Base-by-base conservation (phyloP, 1,139 yeast species). In the Meyerozyma guilliermondii region DNA sequence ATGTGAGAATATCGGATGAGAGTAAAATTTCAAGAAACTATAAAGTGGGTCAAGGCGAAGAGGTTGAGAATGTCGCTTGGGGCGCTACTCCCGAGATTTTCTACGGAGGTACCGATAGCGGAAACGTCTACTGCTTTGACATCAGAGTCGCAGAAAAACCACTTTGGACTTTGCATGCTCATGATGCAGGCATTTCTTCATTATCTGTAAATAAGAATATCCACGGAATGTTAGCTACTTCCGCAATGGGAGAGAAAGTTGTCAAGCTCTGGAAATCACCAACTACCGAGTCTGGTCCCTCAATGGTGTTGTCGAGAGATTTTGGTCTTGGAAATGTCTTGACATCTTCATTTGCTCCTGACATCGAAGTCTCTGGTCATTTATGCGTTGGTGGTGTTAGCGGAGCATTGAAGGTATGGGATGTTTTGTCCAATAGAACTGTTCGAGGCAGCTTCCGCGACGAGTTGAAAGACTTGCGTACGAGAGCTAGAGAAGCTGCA, bases 141-240 rank as follows among this genome's bases (percentile, higher is more conserved):
- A 83, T 87, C 39, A 80, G 96, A 61, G 78, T 72, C 40, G 74
- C 72, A 38, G 72, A 76, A 41, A 79, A 76, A 51, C 89, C 96
- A 22, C 58, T 92, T 33, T 92, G 99, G 99, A 87, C 95, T 5
- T 74, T 92, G 55, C 96, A 94, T 66, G 98, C 98, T 2, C 98
- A 92, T 62, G 98, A 92, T 65, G 80, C 95, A 4, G 97, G 95
- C 46, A 84, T 92, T 47, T 84, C 97, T 9, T 76, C 94, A 3
- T 76, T 94, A 54, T 85, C 83, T 53, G 76, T 83, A 38, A 89
- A 87, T 63, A 60, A 63, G 28, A 76, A 72, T 58, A 64, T 88
- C 39, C 83, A 84, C 23, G 95, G 95, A 14, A 70, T 87, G 74
- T 65, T 92, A 60, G 80, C 82, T 24, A 88, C 98, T 3, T 83